A percentile compares a stretch with the other conserved stretches of the same genome.
These are phyloP conservation scores for Stagonosporopsis chrysanthemi DNA, from an alignment of 2,329 filamentous ascomycete species.

Conservation along the genomic window DNA sequence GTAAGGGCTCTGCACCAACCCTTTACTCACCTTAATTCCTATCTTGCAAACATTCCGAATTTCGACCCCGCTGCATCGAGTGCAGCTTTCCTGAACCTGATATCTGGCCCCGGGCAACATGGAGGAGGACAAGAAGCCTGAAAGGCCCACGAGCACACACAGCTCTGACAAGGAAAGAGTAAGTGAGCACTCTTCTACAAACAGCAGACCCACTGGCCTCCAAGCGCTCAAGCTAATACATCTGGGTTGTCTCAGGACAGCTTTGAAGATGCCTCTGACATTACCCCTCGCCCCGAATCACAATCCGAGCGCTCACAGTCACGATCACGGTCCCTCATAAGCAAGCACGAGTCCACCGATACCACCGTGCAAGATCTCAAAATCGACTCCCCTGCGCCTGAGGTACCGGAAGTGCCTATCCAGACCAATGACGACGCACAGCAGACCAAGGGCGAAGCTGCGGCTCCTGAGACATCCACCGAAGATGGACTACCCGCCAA, in stretches of 20 bases:
- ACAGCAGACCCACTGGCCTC: background rate
- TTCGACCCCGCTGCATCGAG: slow-evolving; percentile 5
- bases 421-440: slow-evolving; percentile 22
- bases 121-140: slow-evolving; percentile 24
- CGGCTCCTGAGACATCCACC: slow-evolving; percentile 29
- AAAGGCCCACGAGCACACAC: slow-evolving; percentile 40
- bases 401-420: slow-evolving; percentile 19
- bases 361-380: slow-evolving; percentile 10
- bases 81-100: slow-evolving; percentile 4
- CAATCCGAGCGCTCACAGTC: slow-evolving; percentile 48
- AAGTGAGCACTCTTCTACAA: slow-evolving; percentile 10
- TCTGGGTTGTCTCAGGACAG: slow-evolving; percentile 63
- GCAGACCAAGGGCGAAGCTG: slow-evolving; percentile 16
- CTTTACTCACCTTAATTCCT: slow-evolving; percentile 10
- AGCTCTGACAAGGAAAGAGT: slow-evolving; percentile 45
- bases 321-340: slow-evolving; percentile 63
- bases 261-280: slow-evolving; percentile 83
- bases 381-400: slow-evolving; percentile 8
- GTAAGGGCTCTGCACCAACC: slow-evolving; percentile 10
- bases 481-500: slow-evolving; percentile 48
- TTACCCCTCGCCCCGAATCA: slow-evolving; percentile 51
- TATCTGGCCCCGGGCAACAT: slow-evolving; percentile 16
- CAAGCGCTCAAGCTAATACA: slow-evolving; percentile 19
- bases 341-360: slow-evolving; percentile 39
- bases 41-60: slow-evolving; percentile 4